Evolutionary conservation across 2,329 filamentous ascomycete genomes (phyloP).

Genomic region (Tolypocladium sp.): DNA sequence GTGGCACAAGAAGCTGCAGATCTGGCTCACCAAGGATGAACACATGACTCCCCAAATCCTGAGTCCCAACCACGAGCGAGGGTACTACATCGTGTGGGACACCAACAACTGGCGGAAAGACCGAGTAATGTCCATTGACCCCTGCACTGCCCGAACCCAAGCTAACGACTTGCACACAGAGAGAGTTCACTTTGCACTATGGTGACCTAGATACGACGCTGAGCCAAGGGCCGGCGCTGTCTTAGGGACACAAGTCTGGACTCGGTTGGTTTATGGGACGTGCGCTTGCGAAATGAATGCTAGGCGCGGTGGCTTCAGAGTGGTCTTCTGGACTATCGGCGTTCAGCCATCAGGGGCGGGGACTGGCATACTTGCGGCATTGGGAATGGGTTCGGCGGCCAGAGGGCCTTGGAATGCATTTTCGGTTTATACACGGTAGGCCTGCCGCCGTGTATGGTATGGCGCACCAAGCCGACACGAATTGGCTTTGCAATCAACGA

Average conservation of each 20-base stretch:
- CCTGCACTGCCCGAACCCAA: conserved; percentile 6
- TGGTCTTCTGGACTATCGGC: conserved; percentile 14
- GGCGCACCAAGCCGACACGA: conserved; percentile 3
- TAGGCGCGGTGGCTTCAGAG: conserved; percentile 8
- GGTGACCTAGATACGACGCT: conserved; percentile 47
- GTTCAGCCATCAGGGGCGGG: conserved; percentile 20
- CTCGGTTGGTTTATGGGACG: neutral
- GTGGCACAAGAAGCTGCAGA: conserved; percentile 57
- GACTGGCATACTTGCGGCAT: conserved; percentile 17
- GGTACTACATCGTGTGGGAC: conserved; percentile 60
- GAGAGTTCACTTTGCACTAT: conserved; percentile 53
- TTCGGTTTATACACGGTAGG: conserved; percentile 13
- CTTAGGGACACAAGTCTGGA: conserved; percentile 9
- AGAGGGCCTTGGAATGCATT: conserved; percentile 19
- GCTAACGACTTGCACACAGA: conserved; percentile 25
- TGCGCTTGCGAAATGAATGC: conserved; percentile 5
- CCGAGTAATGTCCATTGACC: conserved; percentile 37
- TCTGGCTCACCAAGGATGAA: conserved; percentile 62
- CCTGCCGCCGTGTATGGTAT: conserved; percentile 5
- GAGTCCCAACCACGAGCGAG: conserved; percentile 50
- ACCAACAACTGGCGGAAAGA: conserved; percentile 53
- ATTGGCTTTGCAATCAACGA: neutral
- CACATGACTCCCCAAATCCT: conserved; percentile 53
- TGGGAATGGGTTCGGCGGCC: conserved; percentile 18
- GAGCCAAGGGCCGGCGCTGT: conserved; percentile 19